Base-by-base conservation (phyloP, 108 stramenopile genomes). In the Cyclostephanos tholiformis region DNA sequence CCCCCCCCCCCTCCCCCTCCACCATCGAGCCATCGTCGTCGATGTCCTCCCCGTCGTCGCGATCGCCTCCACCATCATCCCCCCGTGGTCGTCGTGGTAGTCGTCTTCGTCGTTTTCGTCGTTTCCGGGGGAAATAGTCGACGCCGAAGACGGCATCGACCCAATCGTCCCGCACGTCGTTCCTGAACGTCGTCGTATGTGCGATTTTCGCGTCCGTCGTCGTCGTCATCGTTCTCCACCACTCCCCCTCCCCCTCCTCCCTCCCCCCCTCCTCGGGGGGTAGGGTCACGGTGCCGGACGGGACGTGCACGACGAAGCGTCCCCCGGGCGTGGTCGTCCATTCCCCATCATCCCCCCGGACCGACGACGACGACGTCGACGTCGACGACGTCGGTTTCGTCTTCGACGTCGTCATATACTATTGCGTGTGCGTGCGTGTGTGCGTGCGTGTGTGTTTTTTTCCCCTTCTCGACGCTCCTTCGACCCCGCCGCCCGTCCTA, bases 81-180 rank as follows among this genome's bases (percentile, higher is more conserved):
- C 32, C 4, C 32, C 32, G 3, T 4, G 32, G 32, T 32, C 32
- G 3, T 32, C 32, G 32, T 32, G 32, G 2, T 4, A 32, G 3
- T 2, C 32, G n/a, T n/a, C n/a, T n/a, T n/a, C n/a, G n/a, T n/a
- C n/a, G n/a, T n/a, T n/a, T n/a, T 66, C 52, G n/a, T 23, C 29
- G n/a, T 14, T 29, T 12, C 26, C 52, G 56, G 19, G 14, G 70
- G 41, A 60, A 46, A 13, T 6, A 48, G 25, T 84, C 77, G n/a
- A 25, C 57, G 38, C 92, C 92, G 71, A 93, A 93, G 4, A 91
- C 74, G 39, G 92, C 92, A 72, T 91, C 84, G 39, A 91, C 85
- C 90, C 90, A 93, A 67, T 88, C 88, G 39, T 82, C 55, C 2
- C 85, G 69, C 11, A 85, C 59, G 38, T 84, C 84, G 27, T 69